Conservation (phyloP, 2,329 filamentous ascomycete species). For the Pseudocercospora pini-densiflorae region DNA sequence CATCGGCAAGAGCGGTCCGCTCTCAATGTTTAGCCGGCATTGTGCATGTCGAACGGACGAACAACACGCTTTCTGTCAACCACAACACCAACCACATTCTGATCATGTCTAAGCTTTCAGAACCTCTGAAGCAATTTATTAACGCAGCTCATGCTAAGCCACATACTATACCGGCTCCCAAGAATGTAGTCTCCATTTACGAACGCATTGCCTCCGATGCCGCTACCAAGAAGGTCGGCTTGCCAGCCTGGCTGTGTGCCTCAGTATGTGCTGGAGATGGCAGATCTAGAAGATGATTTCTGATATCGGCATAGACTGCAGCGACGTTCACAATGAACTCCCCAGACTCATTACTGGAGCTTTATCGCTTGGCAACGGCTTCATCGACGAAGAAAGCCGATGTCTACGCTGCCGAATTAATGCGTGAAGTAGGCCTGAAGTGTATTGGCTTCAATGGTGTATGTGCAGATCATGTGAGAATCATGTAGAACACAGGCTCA, state of each 20-base stretch:
- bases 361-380: constrained; percentile 56
- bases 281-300: background rate
- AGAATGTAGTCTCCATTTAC: constrained; percentile 67
- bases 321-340: constrained; percentile 88
- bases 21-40: background rate
- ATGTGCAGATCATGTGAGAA: constrained; percentile 29
- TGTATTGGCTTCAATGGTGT: constrained; percentile 79
- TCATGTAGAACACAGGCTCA: background rate
- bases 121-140: constrained; percentile 73
- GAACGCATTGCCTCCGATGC: constrained; percentile 68
- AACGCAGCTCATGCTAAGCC: constrained; percentile 70
- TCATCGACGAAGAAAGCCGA: constrained; percentile 28
- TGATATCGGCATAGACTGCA: constrained; percentile 62
- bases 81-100: background rate
- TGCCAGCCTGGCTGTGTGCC: constrained; percentile 68
- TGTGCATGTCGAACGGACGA: background rate
- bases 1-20: background rate
- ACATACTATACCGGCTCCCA: constrained; percentile 66
- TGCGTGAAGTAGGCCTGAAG: constrained; percentile 76
- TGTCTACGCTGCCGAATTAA: constrained; percentile 67
- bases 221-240: constrained; percentile 63
- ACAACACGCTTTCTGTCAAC: background rate
- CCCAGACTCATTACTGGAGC: constrained; percentile 70
- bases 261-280: constrained; percentile 53
- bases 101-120: constrained; percentile 73